Conservation (phyloP, 257 asterid genomes). For the Solanum corneliomulleri region DNA sequence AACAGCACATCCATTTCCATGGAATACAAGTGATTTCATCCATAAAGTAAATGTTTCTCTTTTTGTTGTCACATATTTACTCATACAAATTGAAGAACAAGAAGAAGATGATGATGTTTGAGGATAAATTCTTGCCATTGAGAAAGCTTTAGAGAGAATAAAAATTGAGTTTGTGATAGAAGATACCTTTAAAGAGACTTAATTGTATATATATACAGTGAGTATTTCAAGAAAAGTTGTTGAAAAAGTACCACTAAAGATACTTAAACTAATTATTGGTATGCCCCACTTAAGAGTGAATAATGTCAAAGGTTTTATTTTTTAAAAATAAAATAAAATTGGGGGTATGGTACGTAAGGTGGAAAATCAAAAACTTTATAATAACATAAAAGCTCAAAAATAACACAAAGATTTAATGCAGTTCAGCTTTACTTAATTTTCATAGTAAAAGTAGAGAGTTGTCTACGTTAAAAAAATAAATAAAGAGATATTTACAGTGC, state of each 20-base stretch:
- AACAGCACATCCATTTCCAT: constrained; percentile 57
- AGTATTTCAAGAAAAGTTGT: neutral
- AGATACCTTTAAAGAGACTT: neutral
- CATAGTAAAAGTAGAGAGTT: neutral
- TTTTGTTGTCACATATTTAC: constrained; percentile 10
- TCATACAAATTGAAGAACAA: neutral
- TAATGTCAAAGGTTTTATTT: neutral
- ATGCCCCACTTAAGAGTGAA: neutral
- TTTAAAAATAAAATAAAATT: neutral
- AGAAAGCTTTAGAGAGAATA: neutral
- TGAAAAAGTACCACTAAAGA: neutral
- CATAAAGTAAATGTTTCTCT: constrained; percentile 47
- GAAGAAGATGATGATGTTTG: neutral
- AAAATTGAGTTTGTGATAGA: neutral
- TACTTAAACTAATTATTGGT: neutral
- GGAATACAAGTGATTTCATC: constrained; percentile 64
- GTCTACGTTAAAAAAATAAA: too few relatives aligned
- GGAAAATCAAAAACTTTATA: too few relatives aligned
- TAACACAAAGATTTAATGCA: too few relatives aligned
- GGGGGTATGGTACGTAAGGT: accelerated
- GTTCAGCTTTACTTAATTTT: too few relatives aligned
- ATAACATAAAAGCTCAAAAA: too few relatives aligned
- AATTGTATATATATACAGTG: neutral
- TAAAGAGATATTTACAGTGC: neutral
- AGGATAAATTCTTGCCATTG: constrained; percentile 66